Conservation (phyloP, 345 rosid genomes). For the Eucalyptus pauciflora region DNA sequence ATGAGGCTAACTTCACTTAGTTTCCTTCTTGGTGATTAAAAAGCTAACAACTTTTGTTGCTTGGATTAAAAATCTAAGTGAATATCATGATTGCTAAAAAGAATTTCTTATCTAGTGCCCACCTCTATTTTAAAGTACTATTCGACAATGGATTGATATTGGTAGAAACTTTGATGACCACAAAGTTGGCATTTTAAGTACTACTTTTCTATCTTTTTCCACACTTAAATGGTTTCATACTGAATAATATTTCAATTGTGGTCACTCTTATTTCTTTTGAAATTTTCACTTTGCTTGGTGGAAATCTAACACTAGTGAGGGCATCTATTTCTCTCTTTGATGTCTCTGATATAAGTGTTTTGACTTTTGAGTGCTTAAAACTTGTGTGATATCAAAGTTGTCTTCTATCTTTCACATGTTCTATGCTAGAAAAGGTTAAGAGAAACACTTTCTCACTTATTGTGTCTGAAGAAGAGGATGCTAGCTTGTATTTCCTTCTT, state of each 20-base stretch:
- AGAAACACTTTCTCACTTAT: background rate
- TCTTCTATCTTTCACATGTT: background rate
- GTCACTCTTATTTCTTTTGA: constrained; percentile 90
- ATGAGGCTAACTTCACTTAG: background rate
- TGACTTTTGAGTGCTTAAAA: background rate
- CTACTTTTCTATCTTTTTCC: background rate
- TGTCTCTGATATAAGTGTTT: background rate
- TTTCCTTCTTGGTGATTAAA: background rate
- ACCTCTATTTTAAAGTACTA: background rate
- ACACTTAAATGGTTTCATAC: background rate
- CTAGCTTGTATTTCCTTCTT: background rate
- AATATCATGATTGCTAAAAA: background rate
- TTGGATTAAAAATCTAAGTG: background rate
- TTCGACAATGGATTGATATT: background rate
- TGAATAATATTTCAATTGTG: constrained; percentile 81
- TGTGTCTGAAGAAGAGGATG: background rate
- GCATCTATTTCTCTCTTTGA: constrained; percentile 55
- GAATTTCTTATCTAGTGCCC: background rate
- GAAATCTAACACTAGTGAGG: constrained; percentile 83
- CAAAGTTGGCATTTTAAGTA: background rate
- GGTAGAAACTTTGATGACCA: background rate
- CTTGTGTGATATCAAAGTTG: background rate
- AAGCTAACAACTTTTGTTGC: background rate
- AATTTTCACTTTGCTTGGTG: constrained; percentile 87
- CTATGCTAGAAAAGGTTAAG: background rate